Evolutionary conservation across 2,329 filamentous ascomycete species (phyloP).

Genomic region (Neofusicoccum sp.): DNA sequence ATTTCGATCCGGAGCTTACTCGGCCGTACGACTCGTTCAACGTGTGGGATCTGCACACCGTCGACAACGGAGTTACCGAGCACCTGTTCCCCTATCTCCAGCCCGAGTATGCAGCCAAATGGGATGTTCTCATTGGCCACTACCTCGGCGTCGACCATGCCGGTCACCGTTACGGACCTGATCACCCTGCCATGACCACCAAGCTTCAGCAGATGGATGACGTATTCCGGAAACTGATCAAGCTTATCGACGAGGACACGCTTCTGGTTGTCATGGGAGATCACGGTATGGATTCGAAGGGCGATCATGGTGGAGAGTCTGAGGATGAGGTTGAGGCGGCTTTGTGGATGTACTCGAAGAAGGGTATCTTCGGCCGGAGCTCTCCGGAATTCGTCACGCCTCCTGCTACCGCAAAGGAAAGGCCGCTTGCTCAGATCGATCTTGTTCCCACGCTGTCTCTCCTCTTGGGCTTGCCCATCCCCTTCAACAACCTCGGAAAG

Average conservation of each 20-base stretch:
- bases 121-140: conserved; percentile 95
- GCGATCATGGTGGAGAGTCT: conserved; percentile 97
- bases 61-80: conserved; percentile 91
- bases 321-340: conserved; percentile 94
- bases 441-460: conserved; percentile 88
- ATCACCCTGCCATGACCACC: conserved; percentile 85
- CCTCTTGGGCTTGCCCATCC: conserved; percentile 85
- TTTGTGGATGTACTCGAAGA: conserved; percentile 97
- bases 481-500: conserved; percentile 90
- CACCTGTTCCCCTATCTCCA: conserved; percentile 83
- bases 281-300: conserved; percentile 96
- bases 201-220: conserved; percentile 90
- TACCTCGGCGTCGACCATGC: conserved; percentile 96
- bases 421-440: conserved; percentile 83
- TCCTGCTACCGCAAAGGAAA: conserved; percentile 69
- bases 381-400: conserved; percentile 58
- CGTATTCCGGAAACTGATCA: conserved; percentile 70
- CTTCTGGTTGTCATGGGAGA: conserved; percentile 97
- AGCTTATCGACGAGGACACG: conserved; percentile 76
- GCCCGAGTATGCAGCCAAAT: conserved; percentile 62
- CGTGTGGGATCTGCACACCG: conserved; percentile 94
- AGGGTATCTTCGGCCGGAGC: conserved; percentile 76
- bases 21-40: conserved; percentile 95
- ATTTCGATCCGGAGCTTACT: conserved; percentile 85
- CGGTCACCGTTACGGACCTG: conserved; percentile 90